Conservation (phyloP, 1,284 basidiomycete species). For the Mycena sp. region DNA sequence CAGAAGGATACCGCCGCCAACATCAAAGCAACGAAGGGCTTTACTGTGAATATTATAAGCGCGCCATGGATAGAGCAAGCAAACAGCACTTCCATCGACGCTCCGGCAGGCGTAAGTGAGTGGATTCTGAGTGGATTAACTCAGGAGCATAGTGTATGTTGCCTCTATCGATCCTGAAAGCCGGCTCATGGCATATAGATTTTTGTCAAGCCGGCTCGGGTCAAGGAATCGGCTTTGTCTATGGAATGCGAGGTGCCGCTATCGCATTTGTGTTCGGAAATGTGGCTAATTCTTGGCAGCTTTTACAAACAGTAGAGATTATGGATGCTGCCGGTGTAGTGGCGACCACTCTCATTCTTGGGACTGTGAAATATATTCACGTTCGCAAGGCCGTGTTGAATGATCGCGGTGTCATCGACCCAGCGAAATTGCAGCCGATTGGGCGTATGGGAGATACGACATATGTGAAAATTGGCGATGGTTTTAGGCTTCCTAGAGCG, state of each 20-base stretch:
- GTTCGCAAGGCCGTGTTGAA: slow-evolving; percentile 62
- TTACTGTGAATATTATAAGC: slow-evolving; percentile 78
- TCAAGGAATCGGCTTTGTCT: slow-evolving; percentile 75
- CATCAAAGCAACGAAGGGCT: slow-evolving; percentile 64
- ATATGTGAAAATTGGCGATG: slow-evolving; percentile 56
- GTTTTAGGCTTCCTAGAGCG: slow-evolving; percentile 56
- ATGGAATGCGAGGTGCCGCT: slow-evolving; percentile 70
- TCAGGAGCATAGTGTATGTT: slow-evolving; percentile 58
- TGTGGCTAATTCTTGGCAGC: slow-evolving; percentile 34
- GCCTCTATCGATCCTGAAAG: slow-evolving; percentile 22
- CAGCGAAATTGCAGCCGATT: slow-evolving; percentile 61
- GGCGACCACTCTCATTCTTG: slow-evolving; percentile 62
- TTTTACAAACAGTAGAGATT: slow-evolving; percentile 58
- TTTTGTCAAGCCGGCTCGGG: slow-evolving; percentile 67
- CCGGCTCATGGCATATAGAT: slow-evolving; percentile 42
- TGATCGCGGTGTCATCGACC: slow-evolving; percentile 55
- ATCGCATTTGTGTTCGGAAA: neutral
- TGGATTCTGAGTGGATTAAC: slow-evolving; percentile 76
- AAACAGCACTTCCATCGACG: slow-evolving; percentile 67
- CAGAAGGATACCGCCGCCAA: slow-evolving; percentile 69
- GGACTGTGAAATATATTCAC: slow-evolving; percentile 70
- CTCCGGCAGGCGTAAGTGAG: slow-evolving; percentile 68
- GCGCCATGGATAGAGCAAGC: slow-evolving; percentile 75
- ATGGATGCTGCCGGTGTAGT: slow-evolving; percentile 46
- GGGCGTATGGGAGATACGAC: slow-evolving; percentile 66